Evolutionary conservation across 495 filamentous ascomycete genomes (phyloP).

Genomic region (Xylaria curta): DNA sequence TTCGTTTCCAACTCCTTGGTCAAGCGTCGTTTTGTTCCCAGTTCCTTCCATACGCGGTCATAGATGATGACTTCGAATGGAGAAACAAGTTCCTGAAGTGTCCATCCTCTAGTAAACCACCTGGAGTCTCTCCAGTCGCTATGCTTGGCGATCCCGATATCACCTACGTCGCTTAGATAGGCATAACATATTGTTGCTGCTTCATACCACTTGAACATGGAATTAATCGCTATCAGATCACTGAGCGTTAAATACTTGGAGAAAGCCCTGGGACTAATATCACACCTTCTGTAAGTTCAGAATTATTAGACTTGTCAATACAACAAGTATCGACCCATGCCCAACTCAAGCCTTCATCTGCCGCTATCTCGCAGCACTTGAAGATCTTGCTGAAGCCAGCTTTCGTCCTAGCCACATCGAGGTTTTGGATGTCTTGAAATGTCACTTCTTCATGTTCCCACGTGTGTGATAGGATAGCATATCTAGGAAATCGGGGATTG

Average conservation of each 20-base stretch:
- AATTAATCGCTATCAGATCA: slow-evolving; percentile 19
- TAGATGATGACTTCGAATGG: slow-evolving; percentile 36
- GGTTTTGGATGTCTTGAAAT: slow-evolving; percentile 26
- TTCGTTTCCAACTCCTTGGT: slow-evolving; percentile 15
- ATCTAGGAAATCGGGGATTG: slow-evolving; percentile 19
- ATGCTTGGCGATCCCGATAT: neutral
- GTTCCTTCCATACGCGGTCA: slow-evolving; percentile 31
- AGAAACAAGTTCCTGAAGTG: slow-evolving; percentile 37
- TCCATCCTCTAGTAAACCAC: slow-evolving; percentile 21
- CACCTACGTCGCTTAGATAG: slow-evolving; percentile 31
- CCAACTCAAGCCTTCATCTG: slow-evolving; percentile 29
- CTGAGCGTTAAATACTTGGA: too few species aligned
- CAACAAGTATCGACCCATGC: slow-evolving; percentile 42
- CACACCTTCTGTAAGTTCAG: slow-evolving; percentile 38
- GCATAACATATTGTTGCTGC: slow-evolving; percentile 33
- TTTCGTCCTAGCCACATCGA: slow-evolving; percentile 12
- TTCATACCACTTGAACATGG: slow-evolving; percentile 31
- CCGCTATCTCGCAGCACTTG: slow-evolving; percentile 23
- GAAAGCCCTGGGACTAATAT: too few species aligned
- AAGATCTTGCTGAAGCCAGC: slow-evolving; percentile 29
- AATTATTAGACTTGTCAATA: slow-evolving; percentile 36
- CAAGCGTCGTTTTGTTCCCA: slow-evolving; percentile 32
- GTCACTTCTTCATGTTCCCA: slow-evolving; percentile 36
- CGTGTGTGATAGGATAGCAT: slow-evolving; percentile 34
- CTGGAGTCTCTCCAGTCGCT: slow-evolving; percentile 7